Percentiles rank a stretch among this genome's conserved stretches.
These are phyloP conservation scores for Lojkania enalia DNA, from an alignment of 2,329 filamentous ascomycete genomes.

Conservation along the genomic window DNA sequence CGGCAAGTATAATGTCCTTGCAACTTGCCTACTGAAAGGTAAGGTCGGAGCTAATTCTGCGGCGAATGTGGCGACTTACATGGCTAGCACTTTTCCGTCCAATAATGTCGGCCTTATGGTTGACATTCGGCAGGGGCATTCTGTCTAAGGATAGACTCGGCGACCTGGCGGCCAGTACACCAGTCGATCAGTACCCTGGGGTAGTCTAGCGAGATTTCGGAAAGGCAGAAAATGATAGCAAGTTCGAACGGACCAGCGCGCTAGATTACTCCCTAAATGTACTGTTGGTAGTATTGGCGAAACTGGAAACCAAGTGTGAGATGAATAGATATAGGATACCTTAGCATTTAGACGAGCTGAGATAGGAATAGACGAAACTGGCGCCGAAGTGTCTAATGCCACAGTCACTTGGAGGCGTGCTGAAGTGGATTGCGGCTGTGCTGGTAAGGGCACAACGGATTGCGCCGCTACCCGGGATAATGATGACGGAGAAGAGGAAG, in stretches of 20 bases:
- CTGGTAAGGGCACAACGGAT: too few species aligned
- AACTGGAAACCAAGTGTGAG: too few species aligned
- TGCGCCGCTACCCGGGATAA: too few species aligned
- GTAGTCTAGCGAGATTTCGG: conserved; percentile 2
- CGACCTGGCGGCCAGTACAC: not conserved
- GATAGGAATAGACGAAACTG: too few species aligned
- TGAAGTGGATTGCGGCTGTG: too few species aligned
- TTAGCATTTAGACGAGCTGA: too few species aligned
- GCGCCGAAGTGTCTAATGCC: too few species aligned
- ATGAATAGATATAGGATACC: too few species aligned
- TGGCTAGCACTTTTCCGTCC: conserved; percentile 1
- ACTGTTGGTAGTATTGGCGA: too few species aligned
- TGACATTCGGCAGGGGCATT: conserved; percentile 3
- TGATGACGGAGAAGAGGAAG: too few species aligned
- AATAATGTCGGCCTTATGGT: conserved; percentile 2
- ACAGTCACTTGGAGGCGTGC: too few species aligned
- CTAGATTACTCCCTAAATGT: too few species aligned
- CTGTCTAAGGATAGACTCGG: conserved; percentile 1
- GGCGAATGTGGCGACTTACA: not conserved
- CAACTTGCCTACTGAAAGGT: not conserved
- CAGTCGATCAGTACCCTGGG: not conserved
- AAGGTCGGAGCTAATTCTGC: not conserved
- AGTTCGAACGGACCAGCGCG: not conserved
- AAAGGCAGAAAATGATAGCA: conserved; percentile 2
- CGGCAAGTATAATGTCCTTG: conserved; percentile 2